These are phyloP conservation scores for Ceratopteris richardii DNA, from an alignment of 75 land plant species.

Conservation along the genomic window DNA sequence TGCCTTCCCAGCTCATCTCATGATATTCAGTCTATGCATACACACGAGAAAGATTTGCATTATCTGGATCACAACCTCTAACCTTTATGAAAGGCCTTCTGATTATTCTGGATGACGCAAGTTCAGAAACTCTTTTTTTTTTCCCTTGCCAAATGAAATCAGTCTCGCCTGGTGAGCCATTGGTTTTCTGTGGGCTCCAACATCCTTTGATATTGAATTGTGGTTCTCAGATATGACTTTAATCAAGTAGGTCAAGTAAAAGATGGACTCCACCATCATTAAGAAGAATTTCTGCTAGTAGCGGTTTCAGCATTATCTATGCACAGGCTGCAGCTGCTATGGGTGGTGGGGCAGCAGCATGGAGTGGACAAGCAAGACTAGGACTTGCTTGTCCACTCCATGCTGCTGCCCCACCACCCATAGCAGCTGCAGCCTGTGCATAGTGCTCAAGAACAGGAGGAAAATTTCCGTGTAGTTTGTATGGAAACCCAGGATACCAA, in stretches of 20 bases:
- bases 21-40: too few relatives aligned
- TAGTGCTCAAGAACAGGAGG: conserved; percentile 74
- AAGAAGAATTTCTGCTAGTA: conserved; percentile 68
- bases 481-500: conserved; percentile 70
- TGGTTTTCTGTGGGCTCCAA: too few relatives aligned
- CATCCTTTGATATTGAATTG: too few relatives aligned
- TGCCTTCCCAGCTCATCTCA: too few relatives aligned
- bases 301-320: conserved; percentile 82
- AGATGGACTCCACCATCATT: conserved; percentile 80
- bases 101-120: too few relatives aligned
- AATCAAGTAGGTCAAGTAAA: conserved; percentile 76
- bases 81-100: too few relatives aligned
- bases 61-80: too few relatives aligned
- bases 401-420: conserved; percentile 87
- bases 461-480: conserved; percentile 57
- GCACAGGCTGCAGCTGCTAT: conserved; percentile 65
- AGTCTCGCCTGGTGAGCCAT: too few relatives aligned
- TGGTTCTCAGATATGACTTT: too few relatives aligned
- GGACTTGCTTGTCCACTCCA: conserved; percentile 60
- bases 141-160: too few relatives aligned
- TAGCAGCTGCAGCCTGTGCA: conserved; percentile 91
- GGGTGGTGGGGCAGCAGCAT: conserved; percentile 74
- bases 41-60: too few relatives aligned
- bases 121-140: too few relatives aligned
- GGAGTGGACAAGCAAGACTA: conserved; percentile 76